Base-by-base conservation (phyloP, 179 eudicot species). In the Sideroxylon spinosum region DNA sequence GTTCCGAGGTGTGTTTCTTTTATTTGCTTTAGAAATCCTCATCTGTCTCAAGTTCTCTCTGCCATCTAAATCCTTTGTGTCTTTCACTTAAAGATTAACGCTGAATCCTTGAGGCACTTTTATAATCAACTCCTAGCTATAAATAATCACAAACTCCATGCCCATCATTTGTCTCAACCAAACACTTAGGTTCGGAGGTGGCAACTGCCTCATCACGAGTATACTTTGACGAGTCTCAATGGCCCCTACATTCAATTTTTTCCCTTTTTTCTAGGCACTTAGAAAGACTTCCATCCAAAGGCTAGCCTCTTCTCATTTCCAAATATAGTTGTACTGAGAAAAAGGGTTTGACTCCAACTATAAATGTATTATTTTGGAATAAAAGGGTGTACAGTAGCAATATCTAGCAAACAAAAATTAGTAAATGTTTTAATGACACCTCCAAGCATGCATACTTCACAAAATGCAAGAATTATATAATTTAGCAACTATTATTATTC, bases 1-100 rank as follows among this genome's bases (percentile, higher is more conserved):
- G 86, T 93, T 95, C 99, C 99, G 92, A 17, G 99, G 93, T 7
- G 79, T 86, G 22, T 88, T 90, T 74, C 98, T 95, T 82, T 89
- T 91, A 84, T 90, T 91, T 66, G 93, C 98, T 84, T 87, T 86
- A 13, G 97, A 93, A 82, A 95, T 95, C 83, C 88, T 88, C 85
- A 79, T 80, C 59, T 95, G 87, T 82, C 98, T 90, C 87, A 90
- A 81, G 83, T 74, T 89, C 85, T 95, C 98, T 79, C 84, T 91
- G 68, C 84, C 90, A 25, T 89, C 81, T 32, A 87, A 1, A 68
- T 91, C 91, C 74, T 85, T 82, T 4, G 83, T 81, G 75, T 84
- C 91, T 52, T 52, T 74, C 88, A 81, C 52, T 80, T 37, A 77
- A 53, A 44, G 83, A 67, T 61, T 79, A 78, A 59, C 52, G 70